Percentiles rank a stretch among this genome's conserved stretches.
These are phyloP conservation scores for Cubamyces lactineus DNA, from an alignment of 768 basidiomycete species.

Conservation along the genomic window DNA sequence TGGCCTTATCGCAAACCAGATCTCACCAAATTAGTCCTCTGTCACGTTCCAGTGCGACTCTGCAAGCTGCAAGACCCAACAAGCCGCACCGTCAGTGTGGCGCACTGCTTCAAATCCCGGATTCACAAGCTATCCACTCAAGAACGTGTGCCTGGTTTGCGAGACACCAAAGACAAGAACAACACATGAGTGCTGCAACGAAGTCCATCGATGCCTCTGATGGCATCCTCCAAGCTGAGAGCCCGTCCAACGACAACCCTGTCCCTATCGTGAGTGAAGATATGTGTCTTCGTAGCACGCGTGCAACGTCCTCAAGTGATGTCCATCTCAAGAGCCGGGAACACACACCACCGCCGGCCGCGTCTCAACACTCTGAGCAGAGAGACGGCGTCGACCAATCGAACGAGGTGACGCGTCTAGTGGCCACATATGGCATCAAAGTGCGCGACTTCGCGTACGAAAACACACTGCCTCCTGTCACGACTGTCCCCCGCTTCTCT, in stretches of 20 bases:
- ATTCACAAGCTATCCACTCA: neutral
- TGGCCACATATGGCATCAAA: conserved; percentile 43
- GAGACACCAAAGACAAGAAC: conserved; percentile 5
- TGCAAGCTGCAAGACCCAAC: neutral
- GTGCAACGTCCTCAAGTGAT: neutral
- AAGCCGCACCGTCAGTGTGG: conserved; percentile 11
- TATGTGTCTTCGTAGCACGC: neutral
- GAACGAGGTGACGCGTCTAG: conserved; percentile 17
- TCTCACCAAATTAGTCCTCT: conserved; percentile 16
- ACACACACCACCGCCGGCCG: neutral
- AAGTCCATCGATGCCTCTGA: neutral
- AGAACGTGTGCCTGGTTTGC: conserved; percentile 9
- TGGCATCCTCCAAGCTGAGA: neutral
- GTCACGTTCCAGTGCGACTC: conserved; percentile 6
- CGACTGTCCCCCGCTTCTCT: conserved; percentile 48
- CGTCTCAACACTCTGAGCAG: conserved; percentile 12
- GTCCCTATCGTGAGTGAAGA: conserved; percentile 14
- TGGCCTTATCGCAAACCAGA: conserved; percentile 9
- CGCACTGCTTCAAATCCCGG: neutral
- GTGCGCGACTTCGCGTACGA: conserved; percentile 71
- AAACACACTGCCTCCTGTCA: conserved; percentile 63
- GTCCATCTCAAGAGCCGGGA: conserved; percentile 1
- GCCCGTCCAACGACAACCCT: conserved; percentile 2
- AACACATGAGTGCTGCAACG: conserved; percentile 18
- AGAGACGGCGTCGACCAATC: conserved; percentile 1